Conservation (phyloP, 2,329 filamentous ascomycete genomes). For the Ceratocystis diversiconidia region DNA sequence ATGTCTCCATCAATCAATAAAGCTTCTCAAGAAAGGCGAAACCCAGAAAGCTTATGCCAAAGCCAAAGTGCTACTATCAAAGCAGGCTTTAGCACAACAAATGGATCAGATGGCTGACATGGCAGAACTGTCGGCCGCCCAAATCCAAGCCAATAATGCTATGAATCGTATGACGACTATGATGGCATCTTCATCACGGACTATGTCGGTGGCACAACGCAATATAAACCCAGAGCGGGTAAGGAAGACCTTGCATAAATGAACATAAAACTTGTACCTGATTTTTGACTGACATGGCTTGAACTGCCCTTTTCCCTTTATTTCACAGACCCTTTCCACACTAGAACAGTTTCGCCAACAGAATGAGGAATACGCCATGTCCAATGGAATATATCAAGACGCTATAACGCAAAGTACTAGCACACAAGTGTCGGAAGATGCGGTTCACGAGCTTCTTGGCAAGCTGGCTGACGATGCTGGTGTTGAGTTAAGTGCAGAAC, state of each 20-base stretch:
- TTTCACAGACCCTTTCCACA: conserved; percentile 39
- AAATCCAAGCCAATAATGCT: conserved; percentile 50
- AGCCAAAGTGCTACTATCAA: conserved; percentile 47
- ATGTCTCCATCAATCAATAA: conserved; percentile 16
- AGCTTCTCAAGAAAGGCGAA: conserved; percentile 46
- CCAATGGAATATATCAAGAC: conserved; percentile 68
- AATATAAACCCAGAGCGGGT: conserved; percentile 46
- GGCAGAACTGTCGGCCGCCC: conserved; percentile 44
- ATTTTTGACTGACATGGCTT: background rate
- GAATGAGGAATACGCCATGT: conserved; percentile 50
- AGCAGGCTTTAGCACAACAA: conserved; percentile 47
- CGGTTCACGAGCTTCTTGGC: conserved; percentile 71
- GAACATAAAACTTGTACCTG: background rate
- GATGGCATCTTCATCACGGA: conserved; percentile 45
- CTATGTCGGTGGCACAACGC: conserved; percentile 44
- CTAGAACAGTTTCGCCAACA: conserved; percentile 48
- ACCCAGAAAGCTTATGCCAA: conserved; percentile 50
- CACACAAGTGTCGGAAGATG: conserved; percentile 61
- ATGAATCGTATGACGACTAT: conserved; percentile 53
- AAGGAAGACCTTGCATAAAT: conserved; percentile 14
- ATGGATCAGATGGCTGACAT: conserved; percentile 53
- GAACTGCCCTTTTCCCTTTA: background rate
- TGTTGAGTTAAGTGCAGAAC: conserved; percentile 64
- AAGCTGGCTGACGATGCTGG: conserved; percentile 82
- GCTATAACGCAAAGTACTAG: conserved; percentile 66